Base-by-base conservation (phyloP, 164 flowering plant species). In the Nymphaea colorata region DNA sequence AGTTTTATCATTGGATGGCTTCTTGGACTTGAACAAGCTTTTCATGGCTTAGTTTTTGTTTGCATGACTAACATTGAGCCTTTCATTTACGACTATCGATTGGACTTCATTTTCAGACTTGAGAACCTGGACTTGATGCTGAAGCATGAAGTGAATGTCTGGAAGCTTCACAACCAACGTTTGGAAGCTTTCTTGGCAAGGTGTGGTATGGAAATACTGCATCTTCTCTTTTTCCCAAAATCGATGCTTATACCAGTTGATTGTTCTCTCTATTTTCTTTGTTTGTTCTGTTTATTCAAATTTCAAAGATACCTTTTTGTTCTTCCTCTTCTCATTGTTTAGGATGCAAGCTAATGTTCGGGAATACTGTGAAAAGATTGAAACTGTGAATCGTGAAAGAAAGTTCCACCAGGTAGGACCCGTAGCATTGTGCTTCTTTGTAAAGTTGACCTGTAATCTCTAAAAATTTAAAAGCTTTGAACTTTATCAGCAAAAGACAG, bases 71-170 rank as follows among this genome's bases (percentile, higher is more conserved):
- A 25, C 1, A 25, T 25, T 25, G 36, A 25, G 36, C 0, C 36
- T 25, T 25, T 25, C 36, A 0, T 25, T 25, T 25, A 25, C 36
- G 36, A 25, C 36, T 25, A 25, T 25, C 36, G 1, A 51, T 8
- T 41, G 16, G 11, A 17, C 64, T 61, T 61, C 16, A 6, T 61
- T 64, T 73, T 72, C 84, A 94, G 99, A 85, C 77, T 91, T 67
- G 99, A 94, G 76, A 91, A 94, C 79, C 72, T 94, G 73, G 99
- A 94, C 3, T 72, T 94, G 67, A 91, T 90, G 88, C 74, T 79
- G 36, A 94, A 91, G 74, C 82, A 88, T 79, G 97, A 91, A 61
- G 90, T 87, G 74, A 96, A 94, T 67, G 79, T 84, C 43, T 94
- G 97, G 99, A 88, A 82, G 68, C 90, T 78, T 76, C 80, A 89